A percentile compares a stretch with the other conserved stretches of the same genome.
These are phyloP conservation scores for Panicum miliaceum DNA, from an alignment of 176 grass and related monocot species.

Conservation along the genomic window DNA sequence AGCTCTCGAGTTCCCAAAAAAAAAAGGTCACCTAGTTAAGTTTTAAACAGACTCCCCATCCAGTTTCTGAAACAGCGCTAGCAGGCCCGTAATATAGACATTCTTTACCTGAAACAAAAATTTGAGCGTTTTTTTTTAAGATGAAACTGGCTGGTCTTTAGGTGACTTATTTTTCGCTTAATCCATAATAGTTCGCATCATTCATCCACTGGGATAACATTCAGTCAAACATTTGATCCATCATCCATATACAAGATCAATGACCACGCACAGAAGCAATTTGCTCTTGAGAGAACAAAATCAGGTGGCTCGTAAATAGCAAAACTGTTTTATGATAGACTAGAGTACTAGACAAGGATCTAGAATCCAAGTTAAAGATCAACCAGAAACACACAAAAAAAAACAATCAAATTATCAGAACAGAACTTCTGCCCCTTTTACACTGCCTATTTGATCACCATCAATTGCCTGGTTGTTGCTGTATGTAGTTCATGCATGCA, in stretches of 20 bases:
- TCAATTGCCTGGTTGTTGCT: background rate
- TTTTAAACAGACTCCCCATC: too few relatives aligned
- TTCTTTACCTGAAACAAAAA: too few relatives aligned
- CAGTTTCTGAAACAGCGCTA: too few relatives aligned
- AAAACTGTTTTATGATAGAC: background rate
- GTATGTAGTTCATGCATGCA: background rate
- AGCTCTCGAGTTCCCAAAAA: too few relatives aligned
- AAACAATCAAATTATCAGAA: slow-evolving; percentile 16
- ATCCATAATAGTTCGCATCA: too few relatives aligned
- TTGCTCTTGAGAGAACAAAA: background rate
- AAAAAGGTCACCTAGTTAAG: too few relatives aligned
- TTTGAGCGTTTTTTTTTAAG: too few relatives aligned
- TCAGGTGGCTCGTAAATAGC: background rate
- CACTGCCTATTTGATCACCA: background rate
- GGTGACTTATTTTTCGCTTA: too few relatives aligned
- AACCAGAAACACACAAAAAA: background rate
- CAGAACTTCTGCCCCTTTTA: background rate
- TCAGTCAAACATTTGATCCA: background rate
- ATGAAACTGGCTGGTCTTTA: too few relatives aligned
- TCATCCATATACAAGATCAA: background rate
- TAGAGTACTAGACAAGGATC: background rate
- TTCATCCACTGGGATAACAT: background rate
- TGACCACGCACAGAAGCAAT: background rate
- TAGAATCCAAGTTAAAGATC: background rate
- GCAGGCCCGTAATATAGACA: too few relatives aligned